Evolutionary conservation across 257 asterid genomes (phyloP).

Genomic region (Solanum sparsipilum): DNA sequence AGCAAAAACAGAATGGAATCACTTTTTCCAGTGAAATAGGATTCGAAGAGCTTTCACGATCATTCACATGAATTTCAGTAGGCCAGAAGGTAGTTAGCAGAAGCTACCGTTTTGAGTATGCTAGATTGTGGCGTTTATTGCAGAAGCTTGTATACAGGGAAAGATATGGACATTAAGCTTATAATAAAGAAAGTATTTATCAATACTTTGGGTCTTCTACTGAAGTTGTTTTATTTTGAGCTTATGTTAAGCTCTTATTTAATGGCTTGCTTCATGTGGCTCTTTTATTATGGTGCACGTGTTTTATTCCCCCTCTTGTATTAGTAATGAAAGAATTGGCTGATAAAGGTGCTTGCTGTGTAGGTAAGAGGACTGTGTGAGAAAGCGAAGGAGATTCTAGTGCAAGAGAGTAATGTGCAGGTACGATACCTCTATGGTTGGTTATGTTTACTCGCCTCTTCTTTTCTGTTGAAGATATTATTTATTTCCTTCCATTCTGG

Average conservation of each 20-base stretch:
- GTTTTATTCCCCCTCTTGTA: neutral
- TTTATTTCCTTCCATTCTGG: neutral
- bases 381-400: slow-evolving; percentile 12
- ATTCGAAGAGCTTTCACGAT: neutral
- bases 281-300: neutral
- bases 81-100: neutral
- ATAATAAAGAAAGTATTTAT: neutral
- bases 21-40: neutral
- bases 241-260: neutral
- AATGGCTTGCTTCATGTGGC: neutral
- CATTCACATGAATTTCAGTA: neutral
- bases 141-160: neutral
- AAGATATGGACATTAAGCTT: neutral
- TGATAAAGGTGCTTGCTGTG: neutral
- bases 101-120: neutral
- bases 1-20: neutral
- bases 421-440: neutral
- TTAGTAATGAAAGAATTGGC: neutral
- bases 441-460: neutral
- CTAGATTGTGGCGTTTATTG: neutral
- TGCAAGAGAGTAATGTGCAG: slow-evolving; percentile 16
- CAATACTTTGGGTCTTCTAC: neutral
- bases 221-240: neutral
- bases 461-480: neutral
- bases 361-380: slow-evolving; percentile 10